These are phyloP conservation scores for Phytopythium montanum DNA, from an alignment of 352 stramenopile genomes.

Conservation along the genomic window DNA sequence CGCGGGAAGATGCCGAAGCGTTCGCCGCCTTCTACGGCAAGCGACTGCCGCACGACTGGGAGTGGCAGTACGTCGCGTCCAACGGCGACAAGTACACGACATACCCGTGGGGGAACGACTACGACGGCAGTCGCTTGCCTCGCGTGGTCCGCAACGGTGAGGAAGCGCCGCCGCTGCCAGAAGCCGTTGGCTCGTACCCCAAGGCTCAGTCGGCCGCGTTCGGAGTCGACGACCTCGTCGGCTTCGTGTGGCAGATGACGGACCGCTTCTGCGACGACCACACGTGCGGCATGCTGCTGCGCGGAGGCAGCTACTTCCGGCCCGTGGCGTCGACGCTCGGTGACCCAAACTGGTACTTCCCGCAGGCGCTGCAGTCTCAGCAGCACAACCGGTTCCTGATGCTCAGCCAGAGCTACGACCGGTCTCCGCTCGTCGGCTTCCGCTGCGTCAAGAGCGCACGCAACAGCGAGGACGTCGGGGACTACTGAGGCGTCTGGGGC, in stretches of 20 bases:
- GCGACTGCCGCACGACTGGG: slow-evolving; percentile 77
- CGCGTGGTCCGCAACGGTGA: slow-evolving; percentile 33
- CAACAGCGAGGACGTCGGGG: background rate
- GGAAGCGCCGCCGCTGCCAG: slow-evolving; percentile 29
- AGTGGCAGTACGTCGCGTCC: slow-evolving; percentile 85
- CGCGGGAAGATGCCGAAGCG: slow-evolving; percentile 63
- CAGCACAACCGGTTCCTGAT: slow-evolving; percentile 80
- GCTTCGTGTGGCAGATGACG: slow-evolving; percentile 87
- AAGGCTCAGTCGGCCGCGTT: slow-evolving; percentile 39
- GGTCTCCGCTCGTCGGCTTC: slow-evolving; percentile 71
- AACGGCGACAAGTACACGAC: slow-evolving; percentile 55
- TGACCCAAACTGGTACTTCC: slow-evolving; percentile 88
- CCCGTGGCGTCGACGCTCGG: slow-evolving; percentile 59
- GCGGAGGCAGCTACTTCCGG: slow-evolving; percentile 71
- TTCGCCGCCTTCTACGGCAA: slow-evolving; percentile 72
- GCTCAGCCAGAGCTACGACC: slow-evolving; percentile 70
- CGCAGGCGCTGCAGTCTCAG: slow-evolving; percentile 46
- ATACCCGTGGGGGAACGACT: slow-evolving; percentile 58
- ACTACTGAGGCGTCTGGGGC: background rate
- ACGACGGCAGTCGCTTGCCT: slow-evolving; percentile 20
- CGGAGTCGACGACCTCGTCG: slow-evolving; percentile 71
- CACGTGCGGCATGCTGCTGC: slow-evolving; percentile 75
- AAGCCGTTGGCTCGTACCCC: slow-evolving; percentile 48
- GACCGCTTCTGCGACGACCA: slow-evolving; percentile 79
- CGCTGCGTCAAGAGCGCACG: slow-evolving; percentile 48